A percentile compares a stretch with the other conserved stretches of the same genome.
Conservation (phyloP, 176 grass and related monocot species). For the Triticum aestivum region IWGSC_CS_RefSeq_v2.1 NC_057814.1:96931305-96931804, state of each 20-base stretch:
- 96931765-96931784: conserved; percentile 51
- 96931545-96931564: conserved; percentile 76
- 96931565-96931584: conserved; percentile 51
- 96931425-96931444: conserved; percentile 38
- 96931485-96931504: conserved; percentile 51
- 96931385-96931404: not conserved
- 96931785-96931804: conserved; percentile 47
- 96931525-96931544: conserved; percentile 58
- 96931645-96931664: no score
- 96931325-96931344: no score
- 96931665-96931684: not conserved
- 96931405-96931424: not conserved
- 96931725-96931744: conserved; percentile 42
- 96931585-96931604: not conserved
- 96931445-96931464: conserved; percentile 41
- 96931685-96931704: conserved; percentile 82
- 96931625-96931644: not conserved
- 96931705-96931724: conserved; percentile 47
- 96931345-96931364: not conserved
- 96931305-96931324: no score
- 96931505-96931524: conserved; percentile 52
- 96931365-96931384: not conserved
- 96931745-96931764: conserved; percentile 42
- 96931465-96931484: conserved; percentile 42
- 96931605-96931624: not conserved